These are phyloP conservation scores for Talaromyces nanjingensis DNA, from an alignment of 495 filamentous ascomycete genomes.

Conservation along the genomic window DNA sequence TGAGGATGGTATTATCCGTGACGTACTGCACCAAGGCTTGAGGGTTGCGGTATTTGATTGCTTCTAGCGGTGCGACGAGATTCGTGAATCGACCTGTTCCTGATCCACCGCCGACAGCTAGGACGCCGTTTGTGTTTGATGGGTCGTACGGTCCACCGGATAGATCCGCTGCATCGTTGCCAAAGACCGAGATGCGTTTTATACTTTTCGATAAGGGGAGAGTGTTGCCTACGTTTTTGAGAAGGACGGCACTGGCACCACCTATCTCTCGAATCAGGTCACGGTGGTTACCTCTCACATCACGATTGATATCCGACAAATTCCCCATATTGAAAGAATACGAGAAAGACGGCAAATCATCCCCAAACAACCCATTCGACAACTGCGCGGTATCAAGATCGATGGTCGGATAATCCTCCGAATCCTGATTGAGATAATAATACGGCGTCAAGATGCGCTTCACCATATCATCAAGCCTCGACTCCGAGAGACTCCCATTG, in stretches of 20 bases:
- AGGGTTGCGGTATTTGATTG: conserved; percentile 49
- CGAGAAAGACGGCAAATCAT: neutral
- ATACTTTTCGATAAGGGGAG: conserved; percentile 72
- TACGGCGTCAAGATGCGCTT: conserved; percentile 88
- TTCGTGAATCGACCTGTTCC: conserved; percentile 42
- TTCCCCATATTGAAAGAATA: conserved; percentile 6
- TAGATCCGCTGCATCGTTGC: conserved; percentile 47
- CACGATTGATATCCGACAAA: conserved; percentile 17
- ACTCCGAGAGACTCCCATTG: conserved; percentile 85
- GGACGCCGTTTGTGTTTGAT: conserved; percentile 40
- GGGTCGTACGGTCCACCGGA: conserved; percentile 38
- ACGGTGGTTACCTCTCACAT: conserved; percentile 72
- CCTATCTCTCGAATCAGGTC: conserved; percentile 65
- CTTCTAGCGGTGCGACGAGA: conserved; percentile 47
- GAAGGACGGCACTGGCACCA: conserved; percentile 70
- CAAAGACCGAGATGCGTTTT: conserved; percentile 52
- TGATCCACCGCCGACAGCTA: conserved; percentile 51
- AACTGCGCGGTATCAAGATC: conserved; percentile 72
- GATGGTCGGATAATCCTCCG: conserved; percentile 59
- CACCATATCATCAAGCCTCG: conserved; percentile 88
- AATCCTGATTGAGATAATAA: conserved; percentile 77
- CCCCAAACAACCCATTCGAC: conserved; percentile 46
- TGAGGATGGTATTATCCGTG: conserved; percentile 26
- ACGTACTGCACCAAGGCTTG: conserved; percentile 31
- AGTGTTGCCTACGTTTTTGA: conserved; percentile 72